Evolutionary conservation across 805 yeast genomes (phyloP).

Genomic region (Maudiozyma pseudohumilis): DNA sequence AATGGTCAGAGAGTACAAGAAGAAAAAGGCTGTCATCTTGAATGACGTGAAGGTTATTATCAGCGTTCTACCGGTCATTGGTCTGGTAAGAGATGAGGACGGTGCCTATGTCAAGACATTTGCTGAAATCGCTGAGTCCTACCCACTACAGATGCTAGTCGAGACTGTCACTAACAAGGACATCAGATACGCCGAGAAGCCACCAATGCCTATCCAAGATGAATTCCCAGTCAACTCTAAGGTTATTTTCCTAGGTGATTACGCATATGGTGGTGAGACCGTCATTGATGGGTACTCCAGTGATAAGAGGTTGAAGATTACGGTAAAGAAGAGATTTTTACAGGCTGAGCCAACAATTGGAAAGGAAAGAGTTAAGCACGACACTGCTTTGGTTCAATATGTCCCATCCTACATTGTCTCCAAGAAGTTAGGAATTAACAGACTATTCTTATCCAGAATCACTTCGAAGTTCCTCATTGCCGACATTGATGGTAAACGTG

Average conservation of each 20-base stretch:
- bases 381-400: slow-evolving; percentile 46
- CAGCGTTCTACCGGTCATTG: slow-evolving; percentile 66
- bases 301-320: slow-evolving; percentile 36
- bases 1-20: slow-evolving; percentile 35
- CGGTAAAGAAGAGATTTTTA: slow-evolving; percentile 41
- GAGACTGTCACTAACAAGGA: slow-evolving; percentile 67
- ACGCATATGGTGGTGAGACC: slow-evolving; percentile 80
- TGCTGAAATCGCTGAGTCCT: slow-evolving; percentile 39
- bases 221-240: slow-evolving; percentile 71
- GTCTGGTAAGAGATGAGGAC: slow-evolving; percentile 52
- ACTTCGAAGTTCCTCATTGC: slow-evolving; percentile 63
- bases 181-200: slow-evolving; percentile 57
- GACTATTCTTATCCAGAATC: slow-evolving; percentile 62
- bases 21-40: slow-evolving; percentile 52
- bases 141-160: slow-evolving; percentile 76
- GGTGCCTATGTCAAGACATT: slow-evolving; percentile 80
- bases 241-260: slow-evolving; percentile 73
- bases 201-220: slow-evolving; percentile 66
- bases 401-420: slow-evolving; percentile 58
- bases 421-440: slow-evolving; percentile 44
- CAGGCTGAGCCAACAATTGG: slow-evolving; percentile 61
- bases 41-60: slow-evolving; percentile 49
- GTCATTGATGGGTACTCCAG: slow-evolving; percentile 50
- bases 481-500: slow-evolving; percentile 40
- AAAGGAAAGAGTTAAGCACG: slow-evolving; percentile 45